These are phyloP conservation scores for Melanogaster broomeanus DNA, from an alignment of 768 basidiomycete genomes.

Conservation along the genomic window DNA sequence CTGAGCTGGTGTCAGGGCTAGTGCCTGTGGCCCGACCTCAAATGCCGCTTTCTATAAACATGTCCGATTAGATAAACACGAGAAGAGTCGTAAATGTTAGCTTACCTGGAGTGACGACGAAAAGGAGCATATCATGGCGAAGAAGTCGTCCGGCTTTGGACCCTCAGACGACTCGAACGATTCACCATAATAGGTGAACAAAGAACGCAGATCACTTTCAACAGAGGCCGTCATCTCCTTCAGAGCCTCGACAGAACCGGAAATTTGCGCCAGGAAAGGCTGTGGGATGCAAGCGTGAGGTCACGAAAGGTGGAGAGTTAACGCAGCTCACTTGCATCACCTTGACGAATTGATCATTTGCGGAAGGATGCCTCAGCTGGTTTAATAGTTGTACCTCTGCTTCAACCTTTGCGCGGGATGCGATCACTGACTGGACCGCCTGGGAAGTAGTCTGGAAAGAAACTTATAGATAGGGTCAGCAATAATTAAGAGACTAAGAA, in stretches of 20 bases:
- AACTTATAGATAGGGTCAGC: constrained; percentile 43
- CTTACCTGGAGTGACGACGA: constrained; percentile 69
- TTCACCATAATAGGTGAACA: constrained; percentile 81
- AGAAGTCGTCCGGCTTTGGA: constrained; percentile 81
- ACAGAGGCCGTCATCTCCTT: constrained; percentile 58
- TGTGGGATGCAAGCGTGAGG: constrained; percentile 4
- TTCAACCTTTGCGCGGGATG: constrained; percentile 58
- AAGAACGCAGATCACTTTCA: constrained; percentile 56
- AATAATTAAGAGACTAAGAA: not conserved
- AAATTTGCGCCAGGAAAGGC: constrained; percentile 39
- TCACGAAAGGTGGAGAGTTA: not conserved
- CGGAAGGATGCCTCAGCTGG: constrained; percentile 26
- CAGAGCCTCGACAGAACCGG: constrained; percentile 62
- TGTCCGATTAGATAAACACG: not conserved
- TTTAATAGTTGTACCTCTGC: constrained; percentile 52
- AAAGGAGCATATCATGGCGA: constrained; percentile 73
- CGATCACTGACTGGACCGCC: constrained; percentile 56
- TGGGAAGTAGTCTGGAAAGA: constrained; percentile 68
- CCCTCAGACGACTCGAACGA: constrained; percentile 60
- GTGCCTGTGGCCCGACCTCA: constrained; percentile 41
- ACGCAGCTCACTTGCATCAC: constrained; percentile 68
- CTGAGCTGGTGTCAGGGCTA: not conserved
- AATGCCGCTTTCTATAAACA: constrained; percentile 63
- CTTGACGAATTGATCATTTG: constrained; percentile 61
- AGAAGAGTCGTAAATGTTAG: not conserved